Evolutionary conservation across 2,329 filamentous ascomycete species (phyloP), one percentile per base, ranked within the genome.

Genomic region (Penicillium sp.): DNA sequence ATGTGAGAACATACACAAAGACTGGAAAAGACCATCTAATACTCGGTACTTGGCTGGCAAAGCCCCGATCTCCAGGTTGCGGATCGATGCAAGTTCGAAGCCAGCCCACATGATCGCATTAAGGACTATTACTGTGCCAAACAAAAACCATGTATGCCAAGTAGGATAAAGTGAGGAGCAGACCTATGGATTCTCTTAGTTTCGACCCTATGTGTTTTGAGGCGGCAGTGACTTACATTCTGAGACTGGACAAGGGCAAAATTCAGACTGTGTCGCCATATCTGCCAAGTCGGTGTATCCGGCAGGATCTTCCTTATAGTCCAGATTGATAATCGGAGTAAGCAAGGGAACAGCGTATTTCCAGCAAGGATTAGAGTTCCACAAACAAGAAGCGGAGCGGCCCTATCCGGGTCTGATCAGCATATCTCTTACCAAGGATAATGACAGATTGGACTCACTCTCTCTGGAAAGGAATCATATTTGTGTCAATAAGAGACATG

Each of bases 71-170:
- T 78, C 77, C 1, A 79, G 71, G 60, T 89, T 88, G 1, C 83
- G 82, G 35, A 89, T 78, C 50, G 89, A 87, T 4, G 90, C 75
- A 7, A 89, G 72, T 70, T 88, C 85, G 60, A 90, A 90, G 0
- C 81, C 81, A 0, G 82, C 77, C 87, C 87, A 90, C 62, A 89
- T 85, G n/a, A 85, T 80, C 0, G 81, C 78, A 57, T 89, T 88
- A 16, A 89, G 80, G 7, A 81, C 63, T 3, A 87, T 65, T 5
- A 89, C 78, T 60, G 87, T 85, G 50, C 81, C 82, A 8, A 88
- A 70, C 0, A 90, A 77, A 77, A 86, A 89, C 83, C 86, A 89
- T 0, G 87, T 90, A 49, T 84, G 82, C 0, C 81, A 77, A 3
- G 81, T 77, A 0, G 87, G 86, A 62, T 90, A 90, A 1, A 91